These are phyloP conservation scores for Backusella westeae DNA, from an alignment of 192 early-diverging fungal genomes.

Conservation along the genomic window DNA sequence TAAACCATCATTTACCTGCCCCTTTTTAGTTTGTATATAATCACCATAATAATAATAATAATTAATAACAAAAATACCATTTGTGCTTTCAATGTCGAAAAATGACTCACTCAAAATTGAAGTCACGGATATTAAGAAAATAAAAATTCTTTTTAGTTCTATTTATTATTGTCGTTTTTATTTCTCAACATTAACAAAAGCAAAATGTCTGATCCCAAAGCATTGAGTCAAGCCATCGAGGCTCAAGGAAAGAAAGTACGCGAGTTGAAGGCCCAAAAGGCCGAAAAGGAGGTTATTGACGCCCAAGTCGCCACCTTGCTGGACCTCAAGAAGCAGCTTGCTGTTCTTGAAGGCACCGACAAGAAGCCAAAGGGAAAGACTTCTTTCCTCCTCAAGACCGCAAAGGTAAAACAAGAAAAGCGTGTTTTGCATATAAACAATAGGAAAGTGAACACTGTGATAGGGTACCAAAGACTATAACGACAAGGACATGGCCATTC, in stretches of 20 bases:
- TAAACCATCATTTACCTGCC: background rate
- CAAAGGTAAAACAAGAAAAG: conserved; percentile 55
- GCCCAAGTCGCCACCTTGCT: conserved; percentile 57
- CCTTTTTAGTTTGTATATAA: background rate
- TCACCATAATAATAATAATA: too few species aligned
- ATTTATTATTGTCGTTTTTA: background rate
- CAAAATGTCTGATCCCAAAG: conserved; percentile 31
- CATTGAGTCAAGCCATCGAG: conserved; percentile 40
- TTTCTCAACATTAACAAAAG: background rate
- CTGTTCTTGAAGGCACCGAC: conserved; percentile 31
- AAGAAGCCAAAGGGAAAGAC: conserved; percentile 43
- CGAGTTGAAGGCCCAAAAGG: conserved; percentile 59
- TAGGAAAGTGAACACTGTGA: background rate
- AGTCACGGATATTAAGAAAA: background rate
- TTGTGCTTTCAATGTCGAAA: background rate
- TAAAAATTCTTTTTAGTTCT: background rate
- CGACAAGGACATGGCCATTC: conserved; percentile 96
- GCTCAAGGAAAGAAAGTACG: conserved; percentile 60
- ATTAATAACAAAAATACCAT: background rate
- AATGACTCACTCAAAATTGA: conserved; percentile 2
- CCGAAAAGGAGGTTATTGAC: conserved; percentile 53
- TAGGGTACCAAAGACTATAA: conserved; percentile 94
- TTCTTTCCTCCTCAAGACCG: conserved; percentile 67
- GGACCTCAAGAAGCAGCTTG: conserved; percentile 61
- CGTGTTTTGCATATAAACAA: background rate